These are phyloP conservation scores for Sclerotiophoma versabilis DNA, from an alignment of 2,329 filamentous ascomycete species.

Conservation along the genomic window DNA sequence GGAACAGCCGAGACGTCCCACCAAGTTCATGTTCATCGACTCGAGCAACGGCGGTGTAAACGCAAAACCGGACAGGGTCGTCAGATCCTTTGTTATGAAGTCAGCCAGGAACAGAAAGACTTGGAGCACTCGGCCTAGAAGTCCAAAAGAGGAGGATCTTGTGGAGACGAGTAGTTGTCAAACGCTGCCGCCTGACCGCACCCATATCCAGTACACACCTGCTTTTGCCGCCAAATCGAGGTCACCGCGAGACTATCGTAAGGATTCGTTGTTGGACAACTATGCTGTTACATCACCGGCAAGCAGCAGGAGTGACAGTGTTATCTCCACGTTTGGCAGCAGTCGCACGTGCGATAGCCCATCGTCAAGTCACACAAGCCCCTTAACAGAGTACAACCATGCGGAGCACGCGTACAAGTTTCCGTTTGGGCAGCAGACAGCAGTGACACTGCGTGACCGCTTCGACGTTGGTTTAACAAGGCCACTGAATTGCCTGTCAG, in stretches of 20 bases:
- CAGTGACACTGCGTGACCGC: slow-evolving; percentile 14
- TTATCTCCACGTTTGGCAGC: slow-evolving; percentile 19
- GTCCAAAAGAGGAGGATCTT: slow-evolving; percentile 18
- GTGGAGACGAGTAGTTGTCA: slow-evolving; percentile 2
- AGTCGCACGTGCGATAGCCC: slow-evolving; percentile 23
- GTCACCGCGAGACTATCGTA: not conserved
- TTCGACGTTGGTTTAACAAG: slow-evolving; percentile 25
- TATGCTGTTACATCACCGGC: slow-evolving; percentile 22
- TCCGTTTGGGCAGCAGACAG: slow-evolving; percentile 1
- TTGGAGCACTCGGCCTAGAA: slow-evolving; percentile 44
- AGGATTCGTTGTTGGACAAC: slow-evolving; percentile 15
- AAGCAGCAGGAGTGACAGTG: slow-evolving; percentile 26
- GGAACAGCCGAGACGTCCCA: slow-evolving; percentile 25
- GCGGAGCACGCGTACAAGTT: slow-evolving; percentile 21
- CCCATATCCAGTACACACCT: not conserved
- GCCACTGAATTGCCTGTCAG: slow-evolving; percentile 36
- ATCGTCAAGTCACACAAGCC: slow-evolving; percentile 22
- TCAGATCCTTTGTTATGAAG: slow-evolving; percentile 49
- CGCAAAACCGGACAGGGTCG: slow-evolving; percentile 41
- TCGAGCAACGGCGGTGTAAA: slow-evolving; percentile 38
- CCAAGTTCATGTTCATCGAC: slow-evolving; percentile 47
- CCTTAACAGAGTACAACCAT: slow-evolving; percentile 23
- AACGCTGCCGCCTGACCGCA: not conserved
- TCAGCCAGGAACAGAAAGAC: slow-evolving; percentile 39
- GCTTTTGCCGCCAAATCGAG: not conserved